phyloP scores from a whole-genome alignment of 805 yeast species.

The Kurtzmaniella cleridarum region DNA sequence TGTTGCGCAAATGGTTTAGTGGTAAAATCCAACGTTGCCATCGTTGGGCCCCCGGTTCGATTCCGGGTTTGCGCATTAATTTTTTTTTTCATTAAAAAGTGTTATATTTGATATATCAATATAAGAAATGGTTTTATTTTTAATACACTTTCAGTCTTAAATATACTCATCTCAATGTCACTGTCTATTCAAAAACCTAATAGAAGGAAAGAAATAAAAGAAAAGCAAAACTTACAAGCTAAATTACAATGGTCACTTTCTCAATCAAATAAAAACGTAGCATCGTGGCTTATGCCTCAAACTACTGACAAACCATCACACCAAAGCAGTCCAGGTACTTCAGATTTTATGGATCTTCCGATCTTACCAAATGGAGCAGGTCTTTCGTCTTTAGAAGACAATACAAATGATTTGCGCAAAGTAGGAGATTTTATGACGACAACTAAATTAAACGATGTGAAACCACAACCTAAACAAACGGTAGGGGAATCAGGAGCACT shows the following conservation, averaged over 20 bases:
- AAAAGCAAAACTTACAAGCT: conserved; percentile 43
- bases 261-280: conserved; percentile 27
- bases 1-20: conserved; percentile 15
- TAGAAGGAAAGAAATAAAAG: conserved; percentile 39
- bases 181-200: conserved; percentile 11
- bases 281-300: conserved; percentile 32
- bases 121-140: not conserved
- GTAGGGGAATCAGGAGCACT: conserved; percentile 24
- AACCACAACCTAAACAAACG: conserved; percentile 3
- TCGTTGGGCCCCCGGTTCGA: conserved; percentile 19
- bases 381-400: conserved; percentile 15
- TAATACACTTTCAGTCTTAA: not conserved
- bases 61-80: conserved; percentile 15
- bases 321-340: conserved; percentile 6
- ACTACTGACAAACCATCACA: not conserved
- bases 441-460: conserved; percentile 6
- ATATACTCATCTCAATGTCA: conserved; percentile 1
- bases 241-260: conserved; percentile 40
- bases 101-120: not conserved
- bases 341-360: conserved; percentile 27
- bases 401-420: conserved; percentile 6
- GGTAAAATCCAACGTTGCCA: conserved; percentile 19
- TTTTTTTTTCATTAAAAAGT: not conserved
- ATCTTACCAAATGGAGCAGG: conserved; percentile 29
- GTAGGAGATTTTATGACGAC: conserved; percentile 24